Conservation (phyloP, 73 alveolate species). For the Paramecium sonneborni region DNA sequence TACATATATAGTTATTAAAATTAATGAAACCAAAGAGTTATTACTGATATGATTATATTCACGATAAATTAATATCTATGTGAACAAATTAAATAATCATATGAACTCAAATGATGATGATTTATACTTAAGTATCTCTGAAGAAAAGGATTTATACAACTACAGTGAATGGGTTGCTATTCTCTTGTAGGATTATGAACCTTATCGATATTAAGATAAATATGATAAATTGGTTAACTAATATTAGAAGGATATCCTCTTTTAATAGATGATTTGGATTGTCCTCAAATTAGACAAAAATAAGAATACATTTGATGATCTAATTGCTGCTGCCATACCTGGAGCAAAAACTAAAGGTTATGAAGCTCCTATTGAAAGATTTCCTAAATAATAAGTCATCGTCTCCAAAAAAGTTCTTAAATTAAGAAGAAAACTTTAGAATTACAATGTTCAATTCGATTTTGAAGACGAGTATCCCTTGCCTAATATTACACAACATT, state of each 20-base stretch:
- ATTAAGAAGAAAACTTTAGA: background rate
- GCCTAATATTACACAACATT: background rate
- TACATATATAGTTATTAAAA: slow-evolving; percentile 84
- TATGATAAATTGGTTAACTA: background rate
- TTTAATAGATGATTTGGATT: slow-evolving; percentile 21
- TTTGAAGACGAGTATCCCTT: background rate
- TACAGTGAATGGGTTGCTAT: slow-evolving; percentile 31
- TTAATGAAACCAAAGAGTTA: slow-evolving; percentile 92
- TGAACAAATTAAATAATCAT: background rate
- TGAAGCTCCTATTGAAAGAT: background rate
- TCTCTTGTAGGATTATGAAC: slow-evolving; percentile 7
- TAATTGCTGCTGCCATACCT: background rate
- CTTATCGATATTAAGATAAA: background rate
- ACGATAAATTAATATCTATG: background rate
- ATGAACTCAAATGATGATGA: slow-evolving; percentile 30
- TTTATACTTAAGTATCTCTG: slow-evolving; percentile 10
- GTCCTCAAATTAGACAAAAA: background rate
- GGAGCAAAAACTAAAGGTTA: background rate
- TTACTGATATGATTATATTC: slow-evolving; percentile 48
- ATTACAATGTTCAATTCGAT: background rate
- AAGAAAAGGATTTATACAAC: background rate
- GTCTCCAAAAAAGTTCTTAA: background rate
- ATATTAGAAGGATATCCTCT: slow-evolving; percentile 1
- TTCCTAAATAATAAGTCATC: background rate
- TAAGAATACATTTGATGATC: slow-evolving; percentile 26